Evolutionary conservation across 2,329 filamentous ascomycete species (phyloP), one percentile per base, ranked within the genome.

Genomic region (Monilinia fructigena): DNA sequence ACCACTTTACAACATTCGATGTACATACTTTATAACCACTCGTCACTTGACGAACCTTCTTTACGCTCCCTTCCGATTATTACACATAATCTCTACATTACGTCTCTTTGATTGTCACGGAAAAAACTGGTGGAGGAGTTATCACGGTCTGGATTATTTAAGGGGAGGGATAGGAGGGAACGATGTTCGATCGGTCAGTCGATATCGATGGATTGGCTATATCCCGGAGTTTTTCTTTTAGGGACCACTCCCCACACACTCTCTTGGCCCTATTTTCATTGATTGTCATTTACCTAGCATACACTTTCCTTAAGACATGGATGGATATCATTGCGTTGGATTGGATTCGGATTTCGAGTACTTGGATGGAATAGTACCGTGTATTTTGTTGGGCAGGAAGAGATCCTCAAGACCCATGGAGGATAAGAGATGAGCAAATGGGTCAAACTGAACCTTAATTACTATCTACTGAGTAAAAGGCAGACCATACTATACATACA

Each of bases 41-140:
- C 55, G 63, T 59, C 63, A 59, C 54, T 65, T 65, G 63, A 50
- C 45, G 45, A 65, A 40, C 23, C 26, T 65, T 59, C 54, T 65
- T 48, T 65, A 65, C 63, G 31, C 35, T 65, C 54, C 38, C 38
- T 65, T 65, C 23, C 14, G 61, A 63, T 63, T 63, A 55, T 63
- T 55, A 23, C 61, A 55, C 7, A 63, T 55, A 63, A 63, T 63
- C 61, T 59, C 31, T 55, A 63, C 52, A 45, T 55, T 55, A 45
- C 38, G 42, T 47, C 28, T 48, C 42, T 23, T 59, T 63, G 35
- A 35, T 38, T 47, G 35, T 55, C 28, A 63, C 26, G 61, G 50
- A 45, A 45, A 45, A 11, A 26, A 26, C 6, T 18, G 56, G 56
- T 31, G 50, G 61, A 63, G 60, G 60, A 63, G 61, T 63, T 55